Conservation (phyloP, 2,329 filamentous ascomycete species). For the Cercospora citrullina region DNA sequence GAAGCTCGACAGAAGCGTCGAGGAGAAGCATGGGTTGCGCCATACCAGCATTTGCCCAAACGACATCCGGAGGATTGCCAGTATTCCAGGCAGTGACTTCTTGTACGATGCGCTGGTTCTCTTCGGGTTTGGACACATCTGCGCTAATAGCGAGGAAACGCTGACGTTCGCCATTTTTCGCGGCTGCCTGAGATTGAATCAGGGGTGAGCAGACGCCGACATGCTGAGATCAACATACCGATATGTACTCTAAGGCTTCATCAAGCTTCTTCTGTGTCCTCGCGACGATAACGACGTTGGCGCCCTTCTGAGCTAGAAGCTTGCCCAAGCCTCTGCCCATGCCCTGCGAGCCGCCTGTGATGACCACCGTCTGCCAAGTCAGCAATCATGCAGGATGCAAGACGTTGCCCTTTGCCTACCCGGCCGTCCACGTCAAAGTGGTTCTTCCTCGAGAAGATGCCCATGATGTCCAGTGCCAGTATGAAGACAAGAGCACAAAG, state of each 20-base stretch:
- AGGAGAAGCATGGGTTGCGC: slow-evolving; percentile 74
- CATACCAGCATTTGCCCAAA: slow-evolving; percentile 86
- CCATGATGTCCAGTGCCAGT: slow-evolving; percentile 58
- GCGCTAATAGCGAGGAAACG: slow-evolving; percentile 81
- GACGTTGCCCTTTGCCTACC: slow-evolving; percentile 51
- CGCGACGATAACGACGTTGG: slow-evolving; percentile 81
- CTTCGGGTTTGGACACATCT: slow-evolving; percentile 71
- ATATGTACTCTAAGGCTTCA: slow-evolving; percentile 64
- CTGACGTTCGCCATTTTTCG: slow-evolving; percentile 66
- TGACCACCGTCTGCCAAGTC: slow-evolving; percentile 68
- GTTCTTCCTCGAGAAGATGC: slow-evolving; percentile 67
- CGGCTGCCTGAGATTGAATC: slow-evolving; percentile 56
- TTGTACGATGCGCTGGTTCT: slow-evolving; percentile 67
- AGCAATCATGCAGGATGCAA: slow-evolving; percentile 4
- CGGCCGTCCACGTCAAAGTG: slow-evolving; percentile 82
- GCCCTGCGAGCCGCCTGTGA: slow-evolving; percentile 91
- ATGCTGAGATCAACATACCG: slow-evolving; percentile 40
- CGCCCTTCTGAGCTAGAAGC: slow-evolving; percentile 77
- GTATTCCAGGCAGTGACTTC: slow-evolving; percentile 80
- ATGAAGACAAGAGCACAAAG: slow-evolving; percentile 42
- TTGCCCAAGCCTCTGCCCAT: slow-evolving; percentile 78
- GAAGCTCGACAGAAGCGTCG: slow-evolving; percentile 66
- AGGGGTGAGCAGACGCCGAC: not conserved
- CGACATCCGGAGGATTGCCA: slow-evolving; percentile 71
- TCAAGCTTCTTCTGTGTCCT: slow-evolving; percentile 75